Evolutionary conservation across 441 rosid genomes (phyloP), one percentile per base, ranked within the genome.

Genomic region (Arabidopsis lyrata): DNA sequence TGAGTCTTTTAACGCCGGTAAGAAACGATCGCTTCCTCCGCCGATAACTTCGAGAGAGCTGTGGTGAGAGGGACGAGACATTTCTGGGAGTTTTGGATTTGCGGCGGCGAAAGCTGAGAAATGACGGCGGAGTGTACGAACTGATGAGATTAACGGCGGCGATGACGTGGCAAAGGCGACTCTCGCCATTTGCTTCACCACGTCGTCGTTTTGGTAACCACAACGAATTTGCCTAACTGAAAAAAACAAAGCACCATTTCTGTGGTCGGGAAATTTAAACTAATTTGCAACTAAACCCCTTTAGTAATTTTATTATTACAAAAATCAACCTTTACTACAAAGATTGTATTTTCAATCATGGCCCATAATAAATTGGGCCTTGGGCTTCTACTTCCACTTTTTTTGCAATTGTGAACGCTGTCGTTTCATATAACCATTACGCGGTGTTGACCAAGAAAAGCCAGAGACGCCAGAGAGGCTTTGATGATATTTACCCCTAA

Each of bases 41-140:
- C 97, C 97, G 47, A 79, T 72, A 63, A 91, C 88, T 67, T 87
- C 92, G 6, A 91, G 84, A 2, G 98, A 91, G 29, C 83, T 84
- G 66, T 73, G 76, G 77, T 73, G 75, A 75, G 27, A 22, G 5
- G 72, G 58, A 59, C 60, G 74, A 3, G 81, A 10, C 68, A 41
- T 70, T 61, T 76, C 75, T 63, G 62, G 22, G 66, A 49, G 5
- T 34, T 45, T 58, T 0, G 66, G 3, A 66, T 63, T 16, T n/a
- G 63, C 61, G 52, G 72, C 39, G 62, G 77, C 8, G 58, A 66
- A 11, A 64, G 82, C 36, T 8, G 87, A 36, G 71, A 82, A 59
- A 66, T 74, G 81, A 0, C 66, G 76, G 42, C 77, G 63, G 70
- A 66, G 67, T 32, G 29, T 32, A 36, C 78, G 65, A 9, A 75